These are phyloP conservation scores for Tillandsia leiboldiana DNA, from an alignment of 176 grass and related monocot genomes.

Conservation along the genomic window DNA sequence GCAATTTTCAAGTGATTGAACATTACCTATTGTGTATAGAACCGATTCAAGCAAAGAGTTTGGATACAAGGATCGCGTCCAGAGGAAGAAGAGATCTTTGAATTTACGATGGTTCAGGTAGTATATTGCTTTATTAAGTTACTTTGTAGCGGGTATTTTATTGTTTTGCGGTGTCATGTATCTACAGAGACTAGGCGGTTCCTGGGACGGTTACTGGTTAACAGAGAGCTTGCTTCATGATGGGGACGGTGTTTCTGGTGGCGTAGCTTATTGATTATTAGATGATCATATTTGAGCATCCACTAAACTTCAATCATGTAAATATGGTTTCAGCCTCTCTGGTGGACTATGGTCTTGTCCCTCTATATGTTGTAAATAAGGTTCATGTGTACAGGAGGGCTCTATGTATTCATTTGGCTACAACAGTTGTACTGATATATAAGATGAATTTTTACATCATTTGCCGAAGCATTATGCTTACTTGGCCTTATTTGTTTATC, in stretches of 20 bases:
- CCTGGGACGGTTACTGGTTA: slow-evolving; percentile 89
- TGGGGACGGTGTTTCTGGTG: slow-evolving; percentile 49
- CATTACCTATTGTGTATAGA: slow-evolving; percentile 27
- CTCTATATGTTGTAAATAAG: too few relatives aligned
- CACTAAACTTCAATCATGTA: too few relatives aligned
- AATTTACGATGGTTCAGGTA: slow-evolving; percentile 95
- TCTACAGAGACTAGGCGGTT: slow-evolving; percentile 67
- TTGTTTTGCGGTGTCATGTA: background rate
- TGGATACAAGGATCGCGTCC: slow-evolving; percentile 71
- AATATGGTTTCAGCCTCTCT: too few relatives aligned
- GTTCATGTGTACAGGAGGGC: too few relatives aligned
- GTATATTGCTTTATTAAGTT: background rate
- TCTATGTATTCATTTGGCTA: too few relatives aligned
- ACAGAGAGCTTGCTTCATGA: slow-evolving; percentile 82
- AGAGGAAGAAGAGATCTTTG: slow-evolving; percentile 80
- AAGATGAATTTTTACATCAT: too few relatives aligned
- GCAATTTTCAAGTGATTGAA: background rate
- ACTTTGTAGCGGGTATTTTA: slow-evolving; percentile 8
- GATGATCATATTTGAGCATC: too few relatives aligned
- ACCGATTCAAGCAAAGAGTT: slow-evolving; percentile 66
- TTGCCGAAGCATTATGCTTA: too few relatives aligned
- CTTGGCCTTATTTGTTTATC: too few relatives aligned
- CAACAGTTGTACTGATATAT: too few relatives aligned
- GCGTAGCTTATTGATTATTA: slow-evolving; percentile 63
- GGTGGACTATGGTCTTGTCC: too few relatives aligned